A percentile compares a stretch with the other conserved stretches of the same genome.
Conservation (phyloP, 257 asterid species). For the Leonotis leonurus region DNA sequence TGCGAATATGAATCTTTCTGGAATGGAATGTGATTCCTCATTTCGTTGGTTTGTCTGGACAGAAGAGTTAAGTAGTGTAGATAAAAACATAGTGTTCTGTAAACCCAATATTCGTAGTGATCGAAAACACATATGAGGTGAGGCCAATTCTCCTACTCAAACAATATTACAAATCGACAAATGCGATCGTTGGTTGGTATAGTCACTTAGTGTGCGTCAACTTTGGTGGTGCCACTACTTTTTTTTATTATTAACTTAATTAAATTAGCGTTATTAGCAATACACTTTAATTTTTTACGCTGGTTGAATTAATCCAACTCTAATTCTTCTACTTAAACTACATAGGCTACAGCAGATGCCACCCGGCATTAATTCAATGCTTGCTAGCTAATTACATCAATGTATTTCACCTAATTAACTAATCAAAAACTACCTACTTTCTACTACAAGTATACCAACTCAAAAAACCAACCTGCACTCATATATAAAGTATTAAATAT, state of each 20-base stretch:
- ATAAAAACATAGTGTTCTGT: neutral
- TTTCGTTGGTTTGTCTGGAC: neutral
- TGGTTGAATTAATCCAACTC: neutral
- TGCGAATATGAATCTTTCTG: too few relatives aligned
- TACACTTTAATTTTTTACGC: neutral
- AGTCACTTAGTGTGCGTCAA: neutral
- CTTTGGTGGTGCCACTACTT: neutral
- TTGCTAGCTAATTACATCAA: conserved; percentile 3
- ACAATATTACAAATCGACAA: neutral
- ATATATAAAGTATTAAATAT: too few relatives aligned
- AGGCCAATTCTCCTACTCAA: conserved; percentile 1
- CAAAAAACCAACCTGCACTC: too few relatives aligned
- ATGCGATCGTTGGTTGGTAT: neutral
- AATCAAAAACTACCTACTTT: neutral
- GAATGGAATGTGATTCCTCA: neutral
- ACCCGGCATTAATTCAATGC: neutral
- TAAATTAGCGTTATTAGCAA: neutral
- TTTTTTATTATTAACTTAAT: too few relatives aligned
- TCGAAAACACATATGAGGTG: neutral
- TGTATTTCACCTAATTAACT: neutral
- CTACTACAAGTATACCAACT: too few relatives aligned
- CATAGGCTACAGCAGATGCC: conserved; percentile 6
- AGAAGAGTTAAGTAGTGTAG: neutral
- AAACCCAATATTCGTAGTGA: neutral
- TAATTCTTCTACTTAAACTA: neutral